Evolutionary conservation across 805 yeast species (phyloP).

Genomic region (Cyberlindnera veronae): DNA sequence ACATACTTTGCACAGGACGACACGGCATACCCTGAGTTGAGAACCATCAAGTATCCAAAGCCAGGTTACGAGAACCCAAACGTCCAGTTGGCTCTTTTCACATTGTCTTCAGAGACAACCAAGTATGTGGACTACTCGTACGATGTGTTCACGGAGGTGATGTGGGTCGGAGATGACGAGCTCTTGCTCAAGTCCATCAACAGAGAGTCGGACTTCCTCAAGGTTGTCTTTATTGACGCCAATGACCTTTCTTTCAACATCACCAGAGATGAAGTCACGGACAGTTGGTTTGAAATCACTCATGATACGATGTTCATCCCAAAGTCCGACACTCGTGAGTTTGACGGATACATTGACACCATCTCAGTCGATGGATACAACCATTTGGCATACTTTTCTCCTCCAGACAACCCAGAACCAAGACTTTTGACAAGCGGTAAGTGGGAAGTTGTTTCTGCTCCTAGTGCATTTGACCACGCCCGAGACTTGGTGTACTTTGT

Average conservation of each 20-base stretch:
- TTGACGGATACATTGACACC: slow-evolving; percentile 81
- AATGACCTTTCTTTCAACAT: slow-evolving; percentile 32
- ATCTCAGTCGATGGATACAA: slow-evolving; percentile 56
- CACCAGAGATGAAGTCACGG: slow-evolving; percentile 46
- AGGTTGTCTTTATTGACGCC: slow-evolving; percentile 53
- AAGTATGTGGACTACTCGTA: slow-evolving; percentile 41
- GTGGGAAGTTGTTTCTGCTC: slow-evolving; percentile 88
- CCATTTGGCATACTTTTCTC: slow-evolving; percentile 83
- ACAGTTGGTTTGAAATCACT: slow-evolving; percentile 75
- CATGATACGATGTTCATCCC: slow-evolving; percentile 62
- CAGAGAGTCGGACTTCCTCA: slow-evolving; percentile 63
- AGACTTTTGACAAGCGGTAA: slow-evolving; percentile 64
- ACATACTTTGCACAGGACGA: slow-evolving; percentile 66
- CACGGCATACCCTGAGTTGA: slow-evolving; percentile 58
- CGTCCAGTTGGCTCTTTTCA: slow-evolving; percentile 51
- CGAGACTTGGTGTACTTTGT: slow-evolving; percentile 53
- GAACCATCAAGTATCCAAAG: slow-evolving; percentile 73
- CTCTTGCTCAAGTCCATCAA: slow-evolving; percentile 57
- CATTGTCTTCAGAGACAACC: slow-evolving; percentile 28
- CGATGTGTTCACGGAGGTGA: slow-evolving; percentile 57
- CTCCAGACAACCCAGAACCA: slow-evolving; percentile 56
- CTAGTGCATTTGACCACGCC: slow-evolving; percentile 55
- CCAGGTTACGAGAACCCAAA: slow-evolving; percentile 76
- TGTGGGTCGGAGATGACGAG: slow-evolving; percentile 60
- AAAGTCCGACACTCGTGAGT: slow-evolving; percentile 38